Base-by-base conservation (phyloP, 2,329 filamentous ascomycete genomes). In the Microsporum ferrugineum region DNA sequence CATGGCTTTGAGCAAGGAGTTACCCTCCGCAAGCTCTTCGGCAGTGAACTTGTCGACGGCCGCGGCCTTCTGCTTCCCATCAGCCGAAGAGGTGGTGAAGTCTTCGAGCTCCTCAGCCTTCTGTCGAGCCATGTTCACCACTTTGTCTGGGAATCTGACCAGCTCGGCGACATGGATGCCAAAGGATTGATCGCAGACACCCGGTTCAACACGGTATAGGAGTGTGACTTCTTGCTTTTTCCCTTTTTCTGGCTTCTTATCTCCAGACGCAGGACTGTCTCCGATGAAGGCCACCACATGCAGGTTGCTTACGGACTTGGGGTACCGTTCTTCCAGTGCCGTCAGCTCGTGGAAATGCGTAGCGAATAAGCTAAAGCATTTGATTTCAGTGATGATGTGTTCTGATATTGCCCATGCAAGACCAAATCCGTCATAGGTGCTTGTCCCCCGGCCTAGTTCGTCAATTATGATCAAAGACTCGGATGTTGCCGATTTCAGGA, bases 391-490 rank as follows among this genome's bases (percentile, higher is more conserved):
- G 71, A 99, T 83, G 65, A 99, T 97, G 75, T 99, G 91, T 75
- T 99, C 94, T 0, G 90, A 95, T 64, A 99, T 99, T 58, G 94
- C 94, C 94, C 94, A 99, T 0, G 95, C 94, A n/a, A 99, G 84
- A 41, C 95, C 94, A 69, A 99, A 99, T 6, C 94, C 94, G 72
- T 99, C 95, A 72, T 99, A 99, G 0, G 95, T 99, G 64, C 91
- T 96, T 0, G 94, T 99, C 61, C 94, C 94, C 63, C 94, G 89
- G 57, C 94, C 94, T 1, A 99, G 84, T 73, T 99, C 94, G 73
- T 99, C 95, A 67, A 99, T 96, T 74, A 99, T 97, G 76, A 99
- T 97, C 59, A 99, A 82, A 3, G 90, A 96, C 72, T 99, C 94
- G 36, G 88, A 85, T 0, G 94, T 99, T 1, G 94, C 94, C 0